Base-by-base conservation (phyloP, 306 rosid genomes). In the Pachyrhizus erosus region DNA sequence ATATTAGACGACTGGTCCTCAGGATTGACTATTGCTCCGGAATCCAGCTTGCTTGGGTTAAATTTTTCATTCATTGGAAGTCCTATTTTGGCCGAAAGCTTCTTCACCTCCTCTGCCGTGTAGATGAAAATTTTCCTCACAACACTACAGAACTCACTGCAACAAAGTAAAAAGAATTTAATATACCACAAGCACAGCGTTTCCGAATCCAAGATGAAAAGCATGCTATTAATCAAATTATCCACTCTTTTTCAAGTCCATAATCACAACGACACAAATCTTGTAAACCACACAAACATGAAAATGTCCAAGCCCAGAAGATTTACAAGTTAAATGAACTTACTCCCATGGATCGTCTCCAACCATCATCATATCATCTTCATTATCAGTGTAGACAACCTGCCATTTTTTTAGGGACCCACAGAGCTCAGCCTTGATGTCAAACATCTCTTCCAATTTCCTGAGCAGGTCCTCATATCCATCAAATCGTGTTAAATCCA, bases 261-360 rank as follows among this genome's bases (percentile, higher is more conserved):
- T 13, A 3, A 29, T 33, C 18, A 64, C 18, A 6, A 29, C 10
- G 18, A 13, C 39, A 13, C 20, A 61, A 61, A 61, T 62, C 33
- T 15, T 17, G 70, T 15, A 11, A 42, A 70, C 62, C 33, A 71
- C 49, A 23, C 17, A 42, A 46, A 13, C 27, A 58, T 20, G 26
- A 70, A 31, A 40, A 52, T 12, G 37, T 5, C n/a, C 13, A 21
- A 40, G 31, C 15, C 73, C 10, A 45, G 55, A n/a, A n/a, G n/a
- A n/a, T n/a, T n/a, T n/a, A n/a, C n/a, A n/a, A n/a, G 17, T 49
- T 64, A 51, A 79, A 75, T 57, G 71, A 57, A 90, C 97, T 87
- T 90, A 92, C 97, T 86, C 77, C 97, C 97, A 92, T 26, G 97
- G 97, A 34, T 90, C 93, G 84, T 92, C 97, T 69, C 97, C 97